Evolutionary conservation across 768 basidiomycete genomes (phyloP).

Genomic region (Calocera viscosa): DNA sequence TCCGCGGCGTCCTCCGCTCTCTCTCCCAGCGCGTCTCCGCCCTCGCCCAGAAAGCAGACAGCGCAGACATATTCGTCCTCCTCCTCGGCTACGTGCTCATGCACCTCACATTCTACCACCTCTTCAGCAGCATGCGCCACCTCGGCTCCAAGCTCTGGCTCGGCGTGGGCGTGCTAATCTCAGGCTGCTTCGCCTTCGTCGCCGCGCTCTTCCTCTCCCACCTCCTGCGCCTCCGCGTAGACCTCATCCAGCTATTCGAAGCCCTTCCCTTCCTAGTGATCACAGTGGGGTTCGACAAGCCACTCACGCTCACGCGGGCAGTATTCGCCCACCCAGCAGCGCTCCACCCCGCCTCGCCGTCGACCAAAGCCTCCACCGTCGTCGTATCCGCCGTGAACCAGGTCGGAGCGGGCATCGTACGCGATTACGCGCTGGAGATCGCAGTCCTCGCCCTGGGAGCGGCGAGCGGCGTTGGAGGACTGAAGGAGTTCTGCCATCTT

Average conservation of each 20-base stretch:
- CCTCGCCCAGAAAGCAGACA: conserved; percentile 66
- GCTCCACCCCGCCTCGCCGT: conserved; percentile 22
- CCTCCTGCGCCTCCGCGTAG: conserved; percentile 71
- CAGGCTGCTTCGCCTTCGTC: conserved; percentile 71
- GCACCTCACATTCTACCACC: conserved; percentile 87
- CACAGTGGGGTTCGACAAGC: conserved; percentile 97
- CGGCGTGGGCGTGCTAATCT: conserved; percentile 58
- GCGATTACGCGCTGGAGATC: conserved; percentile 89
- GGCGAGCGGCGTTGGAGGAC: conserved; percentile 70
- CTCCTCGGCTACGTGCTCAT: conserved; percentile 88
- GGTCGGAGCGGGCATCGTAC: conserved; percentile 70
- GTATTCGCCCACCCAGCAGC: conserved; percentile 66
- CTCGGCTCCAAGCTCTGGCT: conserved; percentile 69
- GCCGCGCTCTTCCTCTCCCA: conserved; percentile 65
- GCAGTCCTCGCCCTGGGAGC: conserved; percentile 81
- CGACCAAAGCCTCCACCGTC: conserved; percentile 61
- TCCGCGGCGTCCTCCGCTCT: conserved; percentile 55
- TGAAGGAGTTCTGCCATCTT: conserved; percentile 88
- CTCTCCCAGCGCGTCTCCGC: conserved; percentile 69
- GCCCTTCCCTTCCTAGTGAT: conserved; percentile 96
- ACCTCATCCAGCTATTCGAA: conserved; percentile 86
- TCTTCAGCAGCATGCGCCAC: conserved; percentile 76
- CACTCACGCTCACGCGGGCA: conserved; percentile 76
- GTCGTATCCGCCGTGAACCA: conserved; percentile 70
- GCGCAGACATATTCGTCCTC: conserved; percentile 88